phyloP scores from a whole-genome alignment of 2,329 filamentous ascomycete species.

The Fusarium oligoseptatum region DNA sequence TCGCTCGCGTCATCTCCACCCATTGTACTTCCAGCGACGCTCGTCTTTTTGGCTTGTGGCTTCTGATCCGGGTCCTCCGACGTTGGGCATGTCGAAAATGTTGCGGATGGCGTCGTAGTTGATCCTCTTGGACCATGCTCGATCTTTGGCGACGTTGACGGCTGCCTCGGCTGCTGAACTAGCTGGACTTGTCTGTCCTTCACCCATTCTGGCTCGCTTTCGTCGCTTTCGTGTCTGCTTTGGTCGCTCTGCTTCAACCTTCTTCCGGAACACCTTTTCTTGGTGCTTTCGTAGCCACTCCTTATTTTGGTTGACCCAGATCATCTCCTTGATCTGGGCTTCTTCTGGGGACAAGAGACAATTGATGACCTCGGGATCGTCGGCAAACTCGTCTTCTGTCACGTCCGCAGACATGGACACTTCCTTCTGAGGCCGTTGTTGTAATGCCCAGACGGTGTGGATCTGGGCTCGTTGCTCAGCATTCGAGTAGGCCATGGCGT shows the following conservation, averaged over 20 bases:
- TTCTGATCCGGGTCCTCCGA: constrained; percentile 62
- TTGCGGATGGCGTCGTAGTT: constrained; percentile 76
- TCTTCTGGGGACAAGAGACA: constrained; percentile 83
- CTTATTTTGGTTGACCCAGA: constrained; percentile 96
- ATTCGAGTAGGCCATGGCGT: constrained; percentile 69
- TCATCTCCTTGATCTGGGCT: constrained; percentile 84
- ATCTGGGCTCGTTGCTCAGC: constrained; percentile 68
- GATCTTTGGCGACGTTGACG: constrained; percentile 74
- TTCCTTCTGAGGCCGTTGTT: constrained; percentile 60
- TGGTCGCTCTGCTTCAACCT: constrained; percentile 69
- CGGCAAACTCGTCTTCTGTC: constrained; percentile 84
- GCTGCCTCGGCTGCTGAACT: constrained; percentile 78
- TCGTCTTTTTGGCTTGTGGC: constrained; percentile 62
- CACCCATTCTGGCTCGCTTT: constrained; percentile 70
- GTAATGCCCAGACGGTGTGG: constrained; percentile 65
- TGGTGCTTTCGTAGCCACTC: constrained; percentile 92
- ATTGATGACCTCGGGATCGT: constrained; percentile 88
- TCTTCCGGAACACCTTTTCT: constrained; percentile 82
- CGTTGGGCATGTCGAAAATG: constrained; percentile 65
- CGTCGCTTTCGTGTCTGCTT: constrained; percentile 70
- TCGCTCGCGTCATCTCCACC: constrained; percentile 54
- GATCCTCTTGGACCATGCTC: constrained; percentile 79
- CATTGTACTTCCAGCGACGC: constrained; percentile 53
- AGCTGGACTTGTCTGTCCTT: constrained; percentile 75
- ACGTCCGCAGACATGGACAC: constrained; percentile 75